Percentiles rank a stretch among this genome's conserved stretches.
Evolutionary conservation across 2,329 filamentous ascomycete species (phyloP).

Genomic region (Clonostachys sp.): DNA sequence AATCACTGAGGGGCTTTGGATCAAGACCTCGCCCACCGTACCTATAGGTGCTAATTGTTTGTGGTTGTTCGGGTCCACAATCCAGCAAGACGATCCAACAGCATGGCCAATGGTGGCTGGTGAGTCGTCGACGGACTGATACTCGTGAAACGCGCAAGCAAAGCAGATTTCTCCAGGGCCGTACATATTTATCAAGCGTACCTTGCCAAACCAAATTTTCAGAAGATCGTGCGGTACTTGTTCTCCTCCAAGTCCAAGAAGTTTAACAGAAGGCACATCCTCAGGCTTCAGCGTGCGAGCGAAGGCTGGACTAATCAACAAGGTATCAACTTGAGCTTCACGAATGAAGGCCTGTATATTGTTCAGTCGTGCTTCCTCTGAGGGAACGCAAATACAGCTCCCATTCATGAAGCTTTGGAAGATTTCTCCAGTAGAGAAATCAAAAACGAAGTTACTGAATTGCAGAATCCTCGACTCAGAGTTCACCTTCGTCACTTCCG

Average conservation of each 20-base stretch:
- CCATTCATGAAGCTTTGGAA: slow-evolving; percentile 25
- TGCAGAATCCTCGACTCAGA: slow-evolving; percentile 9
- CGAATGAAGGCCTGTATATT: slow-evolving; percentile 1
- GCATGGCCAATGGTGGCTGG: slow-evolving; percentile 1
- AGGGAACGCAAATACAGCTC: slow-evolving; percentile 31
- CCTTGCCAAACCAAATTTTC: slow-evolving; percentile 10
- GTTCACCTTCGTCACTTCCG: slow-evolving; percentile 9
- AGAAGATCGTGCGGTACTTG: slow-evolving; percentile 22
- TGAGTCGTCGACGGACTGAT: neutral
- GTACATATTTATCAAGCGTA: slow-evolving; percentile 30
- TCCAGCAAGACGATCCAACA: slow-evolving; percentile 6
- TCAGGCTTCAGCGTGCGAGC: slow-evolving; percentile 3
- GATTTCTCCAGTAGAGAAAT: slow-evolving; percentile 2
- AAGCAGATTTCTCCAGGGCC: slow-evolving; percentile 33
- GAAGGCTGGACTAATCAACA: neutral
- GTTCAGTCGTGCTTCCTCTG: slow-evolving; percentile 22
- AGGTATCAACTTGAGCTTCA: slow-evolving; percentile 4
- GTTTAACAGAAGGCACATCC: slow-evolving; percentile 5
- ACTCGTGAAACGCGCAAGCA: neutral
- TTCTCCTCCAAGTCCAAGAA: slow-evolving; percentile 11
- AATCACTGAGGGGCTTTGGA: slow-evolving; percentile 10
- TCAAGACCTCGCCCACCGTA: slow-evolving; percentile 12
- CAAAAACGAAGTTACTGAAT: slow-evolving; percentile 3
- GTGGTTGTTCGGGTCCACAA: slow-evolving; percentile 9
- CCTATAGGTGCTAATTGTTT: slow-evolving; percentile 11